Evolutionary conservation across 164 flowering plant genomes (phyloP), one percentile per base, ranked within the genome.

Genomic region (Protea cynaroides): DNA sequence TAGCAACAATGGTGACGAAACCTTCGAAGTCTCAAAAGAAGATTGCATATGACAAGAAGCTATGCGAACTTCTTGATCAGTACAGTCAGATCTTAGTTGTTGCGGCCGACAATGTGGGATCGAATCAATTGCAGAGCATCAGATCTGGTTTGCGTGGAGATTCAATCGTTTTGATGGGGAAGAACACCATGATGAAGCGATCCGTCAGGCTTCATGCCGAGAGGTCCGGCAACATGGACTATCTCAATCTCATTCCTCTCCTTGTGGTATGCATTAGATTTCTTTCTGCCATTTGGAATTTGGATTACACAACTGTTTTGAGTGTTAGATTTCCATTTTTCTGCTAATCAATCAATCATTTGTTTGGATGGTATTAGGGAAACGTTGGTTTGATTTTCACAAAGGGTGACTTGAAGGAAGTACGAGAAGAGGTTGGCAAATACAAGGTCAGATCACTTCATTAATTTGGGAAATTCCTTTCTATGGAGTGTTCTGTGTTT

Each of bases 21-120:
- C 29, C 72, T 1, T 72, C 90, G 0, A 89, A 89, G 74, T 82
- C 87, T 7, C 89, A 87, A 0, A 89, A 86, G 87, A 87, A 89
- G 84, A 61, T 77, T 1, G 82, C 76, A 0, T 90, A 90, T 70
- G 92, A 90, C 22, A 38, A 73, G 50, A 89, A 84, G 81, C 86
- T 89, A 8, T 87, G 93, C 77, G 69, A 80, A 70, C 75, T 83
- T 19, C 78, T 90, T 0, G 92, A 90, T 25, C 86, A 83, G 64
- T 89, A 72, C 78, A 74, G 64, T 49, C 96, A 89, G 79, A 71
- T 89, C 46, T 70, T 90, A 58, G 14, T 82, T 0, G 90, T 66
- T 9, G 84, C 83, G 0, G 92, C 92, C 0, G 96, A 89, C 67
- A 89, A 89, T 55, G 96, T 87, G 4, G 96, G 96, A 10, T 89